phyloP scores from a whole-genome alignment of 495 filamentous ascomycete species.

The Jackrogersella minutella region DNA sequence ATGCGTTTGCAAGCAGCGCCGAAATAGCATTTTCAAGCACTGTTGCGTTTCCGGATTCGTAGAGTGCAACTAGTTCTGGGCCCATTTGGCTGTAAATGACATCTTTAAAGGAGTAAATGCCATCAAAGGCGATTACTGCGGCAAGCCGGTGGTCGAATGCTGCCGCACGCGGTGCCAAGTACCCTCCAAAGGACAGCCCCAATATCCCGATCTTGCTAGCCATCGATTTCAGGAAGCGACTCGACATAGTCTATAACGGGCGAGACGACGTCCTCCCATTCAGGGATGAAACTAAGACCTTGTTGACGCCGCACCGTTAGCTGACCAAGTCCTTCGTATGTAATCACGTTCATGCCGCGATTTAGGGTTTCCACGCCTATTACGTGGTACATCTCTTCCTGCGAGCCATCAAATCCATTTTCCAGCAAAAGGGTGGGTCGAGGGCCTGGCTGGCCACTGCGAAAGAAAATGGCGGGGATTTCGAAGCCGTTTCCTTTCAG shows the following conservation, averaged over 20 bases:
- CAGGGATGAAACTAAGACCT: constrained; percentile 55
- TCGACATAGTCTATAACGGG: constrained; percentile 55
- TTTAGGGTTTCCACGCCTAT: constrained; percentile 46
- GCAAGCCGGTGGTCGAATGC: constrained; percentile 55
- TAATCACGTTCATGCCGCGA: constrained; percentile 58
- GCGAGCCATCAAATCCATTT: constrained; percentile 53
- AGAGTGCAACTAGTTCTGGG: constrained; percentile 1
- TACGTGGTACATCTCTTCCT: constrained; percentile 56
- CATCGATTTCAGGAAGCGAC: constrained; percentile 41
- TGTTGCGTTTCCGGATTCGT: constrained; percentile 14
- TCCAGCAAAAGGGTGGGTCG: constrained; percentile 51
- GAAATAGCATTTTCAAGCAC: constrained; percentile 23
- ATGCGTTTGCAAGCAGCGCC: background rate
- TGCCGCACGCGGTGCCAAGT: constrained; percentile 49
- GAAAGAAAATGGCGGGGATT: constrained; percentile 45
- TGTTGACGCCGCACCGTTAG: constrained; percentile 54
- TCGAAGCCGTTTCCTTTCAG: constrained; percentile 46
- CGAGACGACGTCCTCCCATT: constrained; percentile 58
- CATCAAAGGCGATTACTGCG: constrained; percentile 52
- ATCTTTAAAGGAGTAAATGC: constrained; percentile 43
- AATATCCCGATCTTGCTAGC: constrained; percentile 41
- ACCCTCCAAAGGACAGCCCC: constrained; percentile 54
- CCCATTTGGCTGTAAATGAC: constrained; percentile 19
- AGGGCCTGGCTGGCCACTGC: constrained; percentile 15
- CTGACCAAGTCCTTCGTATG: constrained; percentile 62